Conservation (phyloP, 2,329 filamentous ascomycete genomes). For the Fusarium scirpi region DNA sequence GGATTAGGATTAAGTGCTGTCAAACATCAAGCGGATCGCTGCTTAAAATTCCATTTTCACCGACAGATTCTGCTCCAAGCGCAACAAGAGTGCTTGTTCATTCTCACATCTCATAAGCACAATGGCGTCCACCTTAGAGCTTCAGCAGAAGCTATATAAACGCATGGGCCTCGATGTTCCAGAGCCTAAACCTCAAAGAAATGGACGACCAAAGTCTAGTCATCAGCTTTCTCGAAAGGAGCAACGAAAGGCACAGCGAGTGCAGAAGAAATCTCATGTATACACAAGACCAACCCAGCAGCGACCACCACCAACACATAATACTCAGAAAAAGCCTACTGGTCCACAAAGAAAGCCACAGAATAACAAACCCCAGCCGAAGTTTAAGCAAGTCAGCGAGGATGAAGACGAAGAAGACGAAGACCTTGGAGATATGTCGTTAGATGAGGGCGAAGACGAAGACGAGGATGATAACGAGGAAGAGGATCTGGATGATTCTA, state of each 20-base stretch:
- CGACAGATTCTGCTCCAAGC: background rate
- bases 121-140: constrained; percentile 48
- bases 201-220: constrained; percentile 29
- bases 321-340: constrained; percentile 18
- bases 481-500: constrained; percentile 44
- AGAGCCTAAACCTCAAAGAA: constrained; percentile 31
- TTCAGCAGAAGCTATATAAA: constrained; percentile 55
- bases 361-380: constrained; percentile 8
- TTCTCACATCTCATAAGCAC: background rate
- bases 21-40: constrained; percentile 12
- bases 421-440: constrained; percentile 12
- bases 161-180: constrained; percentile 52
- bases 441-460: constrained; percentile 23
- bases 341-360: constrained; percentile 4
- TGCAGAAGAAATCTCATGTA: constrained; percentile 67
- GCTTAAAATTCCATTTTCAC: constrained; percentile 16
- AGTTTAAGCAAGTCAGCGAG: constrained; percentile 18
- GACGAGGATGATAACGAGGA: constrained; percentile 15
- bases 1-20: constrained; percentile 3
- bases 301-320: constrained; percentile 2
- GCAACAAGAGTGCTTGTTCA: background rate
- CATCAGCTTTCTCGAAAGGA: constrained; percentile 66
- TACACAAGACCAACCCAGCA: constrained; percentile 40
- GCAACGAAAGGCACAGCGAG: constrained; percentile 73
- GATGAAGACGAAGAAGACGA: constrained; percentile 31